Percentiles rank a stretch among this genome's conserved stretches.
Evolutionary conservation across 1,284 basidiomycete species (phyloP).

Genomic region (Gomphus bonarii): DNA sequence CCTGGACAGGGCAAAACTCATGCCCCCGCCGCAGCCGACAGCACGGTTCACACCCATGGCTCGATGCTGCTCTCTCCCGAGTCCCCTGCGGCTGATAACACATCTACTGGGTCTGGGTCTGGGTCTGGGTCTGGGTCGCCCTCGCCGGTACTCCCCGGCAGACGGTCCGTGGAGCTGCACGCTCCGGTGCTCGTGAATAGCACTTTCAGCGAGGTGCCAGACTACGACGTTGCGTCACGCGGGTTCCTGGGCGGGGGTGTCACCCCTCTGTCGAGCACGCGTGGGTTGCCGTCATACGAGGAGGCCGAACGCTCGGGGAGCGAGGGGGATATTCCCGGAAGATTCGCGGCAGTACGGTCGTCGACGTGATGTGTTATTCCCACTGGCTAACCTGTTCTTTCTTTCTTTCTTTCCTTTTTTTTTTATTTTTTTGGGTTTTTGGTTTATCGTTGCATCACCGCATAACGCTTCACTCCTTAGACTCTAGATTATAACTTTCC

Average conservation of each 20-base stretch:
- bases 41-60: not conserved
- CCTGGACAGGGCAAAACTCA: not conserved
- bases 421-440: too few species aligned
- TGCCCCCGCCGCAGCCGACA: not conserved
- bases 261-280: conserved; percentile 66
- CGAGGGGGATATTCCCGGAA: conserved; percentile 16
- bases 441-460: too few species aligned
- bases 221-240: conserved; percentile 66
- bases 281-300: conserved; percentile 74
- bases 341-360: conserved; percentile 10
- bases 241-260: conserved; percentile 82
- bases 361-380: not conserved
- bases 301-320: conserved; percentile 27
- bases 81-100: not conserved
- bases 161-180: conserved; percentile 15
- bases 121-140: not conserved
- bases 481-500: not conserved
- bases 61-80: not conserved
- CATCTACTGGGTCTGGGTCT: not conserved
- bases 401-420: too few species aligned
- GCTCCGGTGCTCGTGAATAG: conserved; percentile 27
- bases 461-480: not conserved
- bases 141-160: not conserved
- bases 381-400: not conserved
- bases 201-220: conserved; percentile 66